Percentiles rank a stretch among this genome's conserved stretches.
Conservation (phyloP, 192 early-diverging fungal genomes). For the Globomyces pollinis-pini region DNA sequence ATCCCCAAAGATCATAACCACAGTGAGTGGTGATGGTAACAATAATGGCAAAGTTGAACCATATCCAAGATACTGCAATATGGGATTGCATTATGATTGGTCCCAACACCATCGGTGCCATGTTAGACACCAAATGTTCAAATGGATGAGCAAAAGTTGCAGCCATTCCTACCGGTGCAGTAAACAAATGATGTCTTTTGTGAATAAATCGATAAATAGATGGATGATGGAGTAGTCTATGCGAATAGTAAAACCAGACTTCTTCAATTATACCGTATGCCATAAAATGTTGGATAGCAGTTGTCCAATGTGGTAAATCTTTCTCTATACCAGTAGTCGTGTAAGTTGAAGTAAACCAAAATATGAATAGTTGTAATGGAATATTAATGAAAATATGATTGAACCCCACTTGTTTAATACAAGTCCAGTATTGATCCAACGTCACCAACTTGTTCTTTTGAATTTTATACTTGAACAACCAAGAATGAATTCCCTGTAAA, state of each 20-base stretch:
- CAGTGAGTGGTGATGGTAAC: conserved; percentile 7
- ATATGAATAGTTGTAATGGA: too few species aligned
- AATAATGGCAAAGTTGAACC: background rate
- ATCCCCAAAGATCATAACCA: conserved; percentile 1
- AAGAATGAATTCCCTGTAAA: too few species aligned
- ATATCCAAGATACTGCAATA: background rate
- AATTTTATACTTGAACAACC: too few species aligned
- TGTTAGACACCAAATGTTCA: conserved; percentile 5
- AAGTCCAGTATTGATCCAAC: too few species aligned
- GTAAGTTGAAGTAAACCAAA: too few species aligned
- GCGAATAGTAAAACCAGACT: conserved; percentile 9
- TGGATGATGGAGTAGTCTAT: background rate
- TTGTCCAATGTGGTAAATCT: too few species aligned
- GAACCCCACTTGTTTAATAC: too few species aligned
- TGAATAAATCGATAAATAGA: conserved; percentile 7
- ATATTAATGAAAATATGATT: too few species aligned
- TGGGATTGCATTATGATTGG: background rate
- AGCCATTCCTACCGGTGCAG: conserved; percentile 7
- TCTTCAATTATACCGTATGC: conserved; percentile 7
- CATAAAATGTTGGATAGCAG: background rate
- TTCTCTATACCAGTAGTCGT: too few species aligned
- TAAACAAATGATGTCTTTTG: conserved; percentile 12
- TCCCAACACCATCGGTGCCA: background rate
- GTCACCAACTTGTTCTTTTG: too few species aligned
- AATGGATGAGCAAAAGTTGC: conserved; percentile 10